Evolutionary conservation across 768 basidiomycete species (phyloP), one percentile per base, ranked within the genome.

Genomic region (Postia placenta): DNA sequence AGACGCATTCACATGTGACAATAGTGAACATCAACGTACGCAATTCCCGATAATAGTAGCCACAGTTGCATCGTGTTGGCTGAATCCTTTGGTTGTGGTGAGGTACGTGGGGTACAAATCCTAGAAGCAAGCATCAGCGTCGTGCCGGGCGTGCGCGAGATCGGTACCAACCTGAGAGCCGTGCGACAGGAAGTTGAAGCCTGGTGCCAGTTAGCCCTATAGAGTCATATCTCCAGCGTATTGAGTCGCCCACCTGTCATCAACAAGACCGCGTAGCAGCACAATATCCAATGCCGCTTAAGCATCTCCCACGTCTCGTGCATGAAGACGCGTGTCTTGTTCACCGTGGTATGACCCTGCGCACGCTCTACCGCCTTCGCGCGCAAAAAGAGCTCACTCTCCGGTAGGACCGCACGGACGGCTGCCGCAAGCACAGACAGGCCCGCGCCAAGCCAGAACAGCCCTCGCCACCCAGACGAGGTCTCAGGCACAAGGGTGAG

Each of bases 61-160:
- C 27, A 80, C 72, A 5, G 85, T 86, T 1, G 88, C 75, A 52
- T 74, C 60, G 53, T 80, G 74, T 1, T 72, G 23, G 28, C 70
- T 64, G 61, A 92, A 81, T 14, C 73, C 70, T 60, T 91, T 92
- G 20, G 79, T 72, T 1, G 64, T 67, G 48, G 79, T 64, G 43
- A 91, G 69, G 61, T 87, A 91, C 7, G 83, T 87, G 43, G 89
- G 88, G 66, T 88, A 91, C n/a, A 87, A 63, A 66, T 88, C 85
- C 73, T 82, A 53, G 41, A 42, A n/a, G 26, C 38, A 33, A 33
- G n/a, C 15, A 38, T 47, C 30, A 47, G 28, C 5, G 15, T 15
- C n/a, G 19, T 4, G 61, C 47, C 47, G 52, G 22, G 62, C 51
- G 14, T 22, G 15, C 2, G 2, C 24, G 11, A 22, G 19, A 40